Percentiles rank a stretch among this genome's conserved stretches.
Conservation (phyloP, 352 stramenopile species). For the Poterioochromonas sp. region DNA sequence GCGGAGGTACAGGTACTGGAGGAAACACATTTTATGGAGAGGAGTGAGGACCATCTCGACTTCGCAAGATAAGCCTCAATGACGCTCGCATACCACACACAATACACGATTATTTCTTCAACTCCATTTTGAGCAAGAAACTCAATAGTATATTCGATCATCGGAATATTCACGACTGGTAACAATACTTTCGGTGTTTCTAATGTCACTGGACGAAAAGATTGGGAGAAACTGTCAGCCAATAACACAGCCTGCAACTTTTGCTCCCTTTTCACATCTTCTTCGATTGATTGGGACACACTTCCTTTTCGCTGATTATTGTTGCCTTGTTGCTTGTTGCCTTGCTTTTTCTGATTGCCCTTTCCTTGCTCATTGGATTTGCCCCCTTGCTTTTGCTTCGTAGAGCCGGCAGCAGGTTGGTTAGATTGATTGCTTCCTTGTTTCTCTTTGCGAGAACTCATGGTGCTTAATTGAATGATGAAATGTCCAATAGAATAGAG, state of each 20-base stretch:
- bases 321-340: not conserved
- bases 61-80: slow-evolving; percentile 69
- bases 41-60: slow-evolving; percentile 50
- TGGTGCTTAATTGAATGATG: too few relatives aligned
- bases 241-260: slow-evolving; percentile 92
- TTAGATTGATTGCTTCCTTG: not conserved
- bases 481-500: too few relatives aligned
- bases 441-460: not conserved
- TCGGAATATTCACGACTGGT: slow-evolving; percentile 86
- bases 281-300: too few relatives aligned
- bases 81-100: slow-evolving; percentile 65
- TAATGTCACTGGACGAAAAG: slow-evolving; percentile 80
- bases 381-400: not conserved
- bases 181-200: slow-evolving; percentile 79
- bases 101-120: slow-evolving; percentile 89
- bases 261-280: slow-evolving; percentile 72
- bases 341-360: not conserved
- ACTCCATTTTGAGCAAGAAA: slow-evolving; percentile 84
- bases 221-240: slow-evolving; percentile 83
- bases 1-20: slow-evolving; percentile 62
- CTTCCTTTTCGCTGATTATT: not conserved
- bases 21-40: slow-evolving; percentile 45
- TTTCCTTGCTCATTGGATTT: not conserved
- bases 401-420: not conserved
- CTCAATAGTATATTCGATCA: slow-evolving; percentile 94